Evolutionary conservation across 768 basidiomycete species (phyloP).

Genomic region (Pholiota conissans): DNA sequence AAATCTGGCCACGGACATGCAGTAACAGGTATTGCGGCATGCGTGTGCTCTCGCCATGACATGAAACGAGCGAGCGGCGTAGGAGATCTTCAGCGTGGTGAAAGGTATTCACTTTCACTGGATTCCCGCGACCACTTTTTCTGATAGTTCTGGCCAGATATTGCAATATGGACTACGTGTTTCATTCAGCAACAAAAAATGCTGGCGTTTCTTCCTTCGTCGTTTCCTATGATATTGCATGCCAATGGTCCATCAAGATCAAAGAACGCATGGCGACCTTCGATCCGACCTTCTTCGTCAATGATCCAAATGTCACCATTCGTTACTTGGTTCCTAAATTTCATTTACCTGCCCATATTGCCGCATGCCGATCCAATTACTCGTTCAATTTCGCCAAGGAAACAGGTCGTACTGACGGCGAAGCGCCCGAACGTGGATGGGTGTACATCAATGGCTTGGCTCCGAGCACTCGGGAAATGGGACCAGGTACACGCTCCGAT

Average conservation of each 20-base stretch:
- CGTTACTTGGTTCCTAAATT: slow-evolving; percentile 26
- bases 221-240: slow-evolving; percentile 28
- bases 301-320: background rate
- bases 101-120: background rate
- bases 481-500: slow-evolving; percentile 25
- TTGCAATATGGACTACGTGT: background rate
- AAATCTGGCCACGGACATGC: background rate
- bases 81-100: background rate
- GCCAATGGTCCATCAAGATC: slow-evolving; percentile 24
- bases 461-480: slow-evolving; percentile 33
- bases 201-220: background rate
- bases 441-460: slow-evolving; percentile 24
- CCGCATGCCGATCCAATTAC: slow-evolving; percentile 16
- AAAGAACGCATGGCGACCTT: slow-evolving; percentile 9
- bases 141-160: background rate
- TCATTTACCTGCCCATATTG: slow-evolving; percentile 25
- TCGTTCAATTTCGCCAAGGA: slow-evolving; percentile 23
- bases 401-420: slow-evolving; percentile 31
- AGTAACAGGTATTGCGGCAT: background rate
- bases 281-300: background rate
- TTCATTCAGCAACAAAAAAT: background rate
- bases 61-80: background rate
- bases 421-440: slow-evolving; percentile 35
- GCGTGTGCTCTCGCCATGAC: background rate
- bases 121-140: no score